Evolutionary conservation across 768 basidiomycete species (phyloP), one percentile per base, ranked within the genome.

Genomic region (Rhodotorula sphaerocarpa): DNA sequence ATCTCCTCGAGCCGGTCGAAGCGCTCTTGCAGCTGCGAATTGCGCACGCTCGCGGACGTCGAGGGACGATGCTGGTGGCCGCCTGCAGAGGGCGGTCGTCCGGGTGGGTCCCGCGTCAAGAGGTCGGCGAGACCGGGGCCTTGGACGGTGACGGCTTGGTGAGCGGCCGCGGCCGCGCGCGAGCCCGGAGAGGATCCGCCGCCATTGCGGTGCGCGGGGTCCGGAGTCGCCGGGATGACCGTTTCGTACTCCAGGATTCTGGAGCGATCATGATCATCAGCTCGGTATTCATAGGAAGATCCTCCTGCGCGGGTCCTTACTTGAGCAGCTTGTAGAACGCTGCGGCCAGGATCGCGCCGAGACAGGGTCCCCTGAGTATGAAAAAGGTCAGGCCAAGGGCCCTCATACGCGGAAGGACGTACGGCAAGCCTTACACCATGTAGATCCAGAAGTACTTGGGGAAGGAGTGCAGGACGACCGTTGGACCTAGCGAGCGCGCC

Each of bases 291-390:
- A 31, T 7, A 21, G n/a, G n/a, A n/a, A n/a, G n/a, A n/a, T n/a
- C n/a, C n/a, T n/a, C n/a, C n/a, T n/a, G n/a, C n/a, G n/a, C n/a
- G n/a, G n/a, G n/a, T n/a, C n/a, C n/a, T n/a, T 30, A 61, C 60
- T 65, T 65, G 58, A 65, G 55, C 48, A 59, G 52, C 23, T 27
- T n/a, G 50, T 65, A 65, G 58, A 65, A 65, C 1, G 57, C 63
- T 2, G 63, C 63, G 7, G 63, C 63, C 27, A 65, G 45, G 20
- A 44, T 56, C 0, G 50, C 27, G 23, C 58, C 58, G 25, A 59
- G 43, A 27, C 9, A 3, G 2, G 58, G 58, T 0, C 57, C 63
- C 16, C 48, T 50, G 48, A 20, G 33, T 41, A 58, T 14, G 23
- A 2, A 5, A 3, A 0, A 4, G 2, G 30, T 36, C 7, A 12